Conservation (phyloP, 306 rosid species). For the Lathyrus sativus region DNA sequence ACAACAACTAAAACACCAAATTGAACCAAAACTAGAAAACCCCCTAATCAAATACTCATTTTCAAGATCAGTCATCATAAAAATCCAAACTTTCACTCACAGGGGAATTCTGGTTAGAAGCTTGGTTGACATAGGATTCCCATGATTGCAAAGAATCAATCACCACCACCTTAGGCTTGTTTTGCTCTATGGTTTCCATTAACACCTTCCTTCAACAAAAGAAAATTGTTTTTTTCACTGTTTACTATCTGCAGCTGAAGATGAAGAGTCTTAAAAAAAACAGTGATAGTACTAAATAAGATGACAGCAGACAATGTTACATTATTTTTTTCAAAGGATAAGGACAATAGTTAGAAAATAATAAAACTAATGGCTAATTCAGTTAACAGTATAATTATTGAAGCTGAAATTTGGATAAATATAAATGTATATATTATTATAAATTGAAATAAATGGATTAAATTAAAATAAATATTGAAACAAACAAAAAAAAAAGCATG, state of each 20-base stretch:
- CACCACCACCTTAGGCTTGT: slow-evolving; percentile 53
- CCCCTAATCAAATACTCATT: slow-evolving; percentile 6
- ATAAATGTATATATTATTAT: too few relatives aligned
- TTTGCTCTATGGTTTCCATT: slow-evolving; percentile 48
- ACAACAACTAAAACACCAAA: neutral
- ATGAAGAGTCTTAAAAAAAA: slow-evolving; percentile 8
- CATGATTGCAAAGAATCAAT: slow-evolving; percentile 76
- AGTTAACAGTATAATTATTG: too few relatives aligned
- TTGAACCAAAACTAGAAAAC: neutral
- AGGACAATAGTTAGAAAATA: neutral
- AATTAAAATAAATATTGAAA: too few relatives aligned
- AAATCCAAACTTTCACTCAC: slow-evolving; percentile 47
- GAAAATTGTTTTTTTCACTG: neutral
- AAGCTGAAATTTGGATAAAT: too few relatives aligned
- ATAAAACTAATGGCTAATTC: neutral
- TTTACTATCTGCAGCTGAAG: neutral
- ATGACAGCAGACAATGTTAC: slow-evolving; percentile 24
- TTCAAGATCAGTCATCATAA: neutral
- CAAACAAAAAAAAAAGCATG: too few relatives aligned
- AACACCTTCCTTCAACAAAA: slow-evolving; percentile 29
- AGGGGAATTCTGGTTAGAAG: slow-evolving; percentile 58
- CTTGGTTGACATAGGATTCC: slow-evolving; percentile 55
- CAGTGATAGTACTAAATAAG: neutral
- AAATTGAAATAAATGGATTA: too few relatives aligned
- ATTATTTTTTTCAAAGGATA: slow-evolving; percentile 32